phyloP scores from a whole-genome alignment of 192 early-diverging fungal genomes.

The Coemansia sp. region DNA sequence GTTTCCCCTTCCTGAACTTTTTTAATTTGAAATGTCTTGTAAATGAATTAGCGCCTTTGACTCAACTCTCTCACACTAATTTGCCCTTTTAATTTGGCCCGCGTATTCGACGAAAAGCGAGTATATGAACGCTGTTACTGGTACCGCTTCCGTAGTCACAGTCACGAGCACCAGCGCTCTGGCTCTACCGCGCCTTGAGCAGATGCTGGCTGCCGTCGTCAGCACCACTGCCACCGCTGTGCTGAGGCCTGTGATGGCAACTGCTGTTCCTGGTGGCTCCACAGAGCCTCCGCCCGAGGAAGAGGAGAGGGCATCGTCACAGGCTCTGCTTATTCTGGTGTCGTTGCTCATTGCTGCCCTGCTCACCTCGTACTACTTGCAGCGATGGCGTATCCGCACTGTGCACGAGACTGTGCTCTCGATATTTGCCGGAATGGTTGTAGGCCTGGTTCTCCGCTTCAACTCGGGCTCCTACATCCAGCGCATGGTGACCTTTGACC shows the following conservation, averaged over 20 bases:
- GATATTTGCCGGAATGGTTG: slow-evolving; percentile 80
- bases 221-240: slow-evolving; percentile 8
- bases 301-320: slow-evolving; percentile 75
- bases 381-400: slow-evolving; percentile 82
- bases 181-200: background rate
- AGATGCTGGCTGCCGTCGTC: background rate
- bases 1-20: background rate
- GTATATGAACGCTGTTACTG: slow-evolving; percentile 9
- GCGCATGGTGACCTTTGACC: slow-evolving; percentile 89
- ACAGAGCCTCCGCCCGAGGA: slow-evolving; percentile 57
- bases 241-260: background rate
- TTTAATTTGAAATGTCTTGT: slow-evolving; percentile 11
- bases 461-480: slow-evolving; percentile 62
- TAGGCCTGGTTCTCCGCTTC: slow-evolving; percentile 53
- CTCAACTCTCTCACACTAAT: background rate
- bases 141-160: background rate
- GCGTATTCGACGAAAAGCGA: background rate
- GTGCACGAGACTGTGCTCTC: slow-evolving; percentile 97
- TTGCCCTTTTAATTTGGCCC: background rate
- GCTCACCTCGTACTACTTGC: slow-evolving; percentile 87
- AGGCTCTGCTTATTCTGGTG: slow-evolving; percentile 87
- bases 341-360: slow-evolving; percentile 84
- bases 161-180: background rate
- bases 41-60: slow-evolving; percentile 4
- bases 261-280: slow-evolving; percentile 13